Conservation (phyloP, 306 rosid species). For the Prunus campanulata region DNA sequence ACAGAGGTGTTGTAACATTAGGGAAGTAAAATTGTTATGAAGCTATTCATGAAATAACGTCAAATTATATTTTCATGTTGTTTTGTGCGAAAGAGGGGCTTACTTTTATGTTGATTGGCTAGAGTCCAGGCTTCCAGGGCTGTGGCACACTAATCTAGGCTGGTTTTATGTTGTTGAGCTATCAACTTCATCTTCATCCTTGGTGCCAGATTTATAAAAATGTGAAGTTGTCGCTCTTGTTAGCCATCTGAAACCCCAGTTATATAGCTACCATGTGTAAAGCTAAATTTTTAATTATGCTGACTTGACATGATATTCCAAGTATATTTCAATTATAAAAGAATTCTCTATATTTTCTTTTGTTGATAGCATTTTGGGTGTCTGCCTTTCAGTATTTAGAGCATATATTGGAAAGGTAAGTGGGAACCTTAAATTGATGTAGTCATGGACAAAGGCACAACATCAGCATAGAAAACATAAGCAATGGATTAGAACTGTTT, state of each 20-base stretch:
- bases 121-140: background rate
- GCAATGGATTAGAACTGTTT: background rate
- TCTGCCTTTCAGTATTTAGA: background rate
- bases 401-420: background rate
- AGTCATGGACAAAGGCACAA: background rate
- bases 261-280: no score
- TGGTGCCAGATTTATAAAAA: background rate
- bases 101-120: background rate
- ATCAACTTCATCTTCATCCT: background rate
- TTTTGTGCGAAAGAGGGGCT: background rate
- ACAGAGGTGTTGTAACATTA: background rate
- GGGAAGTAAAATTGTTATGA: background rate
- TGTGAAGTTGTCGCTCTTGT: no score
- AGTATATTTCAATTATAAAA: no score
- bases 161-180: background rate
- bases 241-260: no score
- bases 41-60: background rate
- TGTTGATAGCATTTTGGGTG: background rate
- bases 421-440: background rate
- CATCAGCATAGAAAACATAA: background rate
- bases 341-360: no score
- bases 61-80: background rate
- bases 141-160: background rate
- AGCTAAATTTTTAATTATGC: no score
- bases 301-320: no score